phyloP scores from a whole-genome alignment of 2,329 filamentous ascomycete genomes.

The Aspergillus amoenus region DNA sequence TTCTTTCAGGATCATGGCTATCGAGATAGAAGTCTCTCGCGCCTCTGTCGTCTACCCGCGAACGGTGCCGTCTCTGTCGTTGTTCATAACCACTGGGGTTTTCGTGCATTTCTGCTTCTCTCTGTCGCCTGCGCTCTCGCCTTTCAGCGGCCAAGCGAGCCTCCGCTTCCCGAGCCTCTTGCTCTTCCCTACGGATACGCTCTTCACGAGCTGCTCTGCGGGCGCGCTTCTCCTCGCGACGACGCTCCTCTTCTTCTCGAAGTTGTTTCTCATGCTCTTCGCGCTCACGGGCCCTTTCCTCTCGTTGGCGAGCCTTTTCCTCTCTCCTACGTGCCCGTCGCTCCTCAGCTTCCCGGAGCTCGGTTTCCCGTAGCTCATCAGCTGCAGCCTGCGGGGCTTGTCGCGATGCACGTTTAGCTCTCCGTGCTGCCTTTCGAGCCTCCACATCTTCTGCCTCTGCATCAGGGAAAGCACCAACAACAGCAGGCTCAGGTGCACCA shows the following conservation, averaged over 20 bases:
- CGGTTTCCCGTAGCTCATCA: conserved; percentile 33
- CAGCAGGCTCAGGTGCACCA: conserved; percentile 44
- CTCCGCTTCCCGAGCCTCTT: conserved; percentile 57
- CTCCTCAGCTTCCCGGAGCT: conserved; percentile 37
- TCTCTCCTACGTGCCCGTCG: conserved; percentile 51
- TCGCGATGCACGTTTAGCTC: conserved; percentile 49
- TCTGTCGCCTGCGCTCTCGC: conserved; percentile 40
- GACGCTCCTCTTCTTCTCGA: conserved; percentile 30
- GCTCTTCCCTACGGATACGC: conserved; percentile 44
- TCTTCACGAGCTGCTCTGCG: conserved; percentile 37
- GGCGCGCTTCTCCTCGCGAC: conserved; percentile 32
- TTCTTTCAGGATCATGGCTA: conserved; percentile 27
- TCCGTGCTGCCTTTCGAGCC: conserved; percentile 62
- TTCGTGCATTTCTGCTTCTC: conserved; percentile 32
- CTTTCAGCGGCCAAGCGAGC: conserved; percentile 46
- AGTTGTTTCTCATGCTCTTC: conserved; percentile 38
- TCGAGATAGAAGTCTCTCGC: conserved; percentile 27
- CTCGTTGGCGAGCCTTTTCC: conserved; percentile 46
- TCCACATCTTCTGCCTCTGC: conserved; percentile 56
- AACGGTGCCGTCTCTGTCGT: conserved; percentile 33
- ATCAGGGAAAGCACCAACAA: conserved; percentile 31
- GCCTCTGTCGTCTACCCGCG: conserved; percentile 29
- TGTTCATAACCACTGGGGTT: conserved; percentile 23
- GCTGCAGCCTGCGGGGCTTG: conserved; percentile 28
- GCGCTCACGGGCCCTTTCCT: conserved; percentile 42